These are phyloP conservation scores for Fomitopsis schrenkii DNA, from an alignment of 1,284 basidiomycete species.

Conservation along the genomic window DNA sequence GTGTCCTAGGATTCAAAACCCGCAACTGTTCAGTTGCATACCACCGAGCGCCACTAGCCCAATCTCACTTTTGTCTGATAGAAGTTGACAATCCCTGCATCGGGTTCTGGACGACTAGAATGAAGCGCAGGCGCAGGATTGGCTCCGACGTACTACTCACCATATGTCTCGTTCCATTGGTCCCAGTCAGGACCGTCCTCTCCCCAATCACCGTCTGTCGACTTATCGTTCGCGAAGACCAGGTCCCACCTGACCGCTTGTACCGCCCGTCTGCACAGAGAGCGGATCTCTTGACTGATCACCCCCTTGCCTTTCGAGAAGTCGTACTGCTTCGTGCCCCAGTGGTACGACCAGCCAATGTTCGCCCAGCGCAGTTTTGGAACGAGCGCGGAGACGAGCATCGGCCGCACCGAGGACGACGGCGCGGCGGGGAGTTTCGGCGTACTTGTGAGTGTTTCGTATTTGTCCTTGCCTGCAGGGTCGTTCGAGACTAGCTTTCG, in stretches of 20 bases:
- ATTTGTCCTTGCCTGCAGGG: constrained; percentile 50
- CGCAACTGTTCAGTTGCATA: not conserved
- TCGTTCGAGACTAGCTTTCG: constrained; percentile 66
- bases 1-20: constrained; percentile 52
- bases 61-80: constrained; percentile 65
- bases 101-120: constrained; percentile 59
- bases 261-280: constrained; percentile 64
- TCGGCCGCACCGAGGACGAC: constrained; percentile 48
- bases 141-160: constrained; percentile 34
- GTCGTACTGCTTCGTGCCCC: constrained; percentile 90
- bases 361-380: constrained; percentile 86
- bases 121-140: not conserved
- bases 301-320: constrained; percentile 65
- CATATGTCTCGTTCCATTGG: constrained; percentile 72
- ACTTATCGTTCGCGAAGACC: constrained; percentile 43
- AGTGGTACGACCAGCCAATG: constrained; percentile 90
- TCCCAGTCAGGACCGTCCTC: constrained; percentile 55
- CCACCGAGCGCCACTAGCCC: not conserved
- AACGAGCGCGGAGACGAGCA: constrained; percentile 49
- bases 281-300: constrained; percentile 52
- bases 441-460: constrained; percentile 38
- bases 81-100: constrained; percentile 93
- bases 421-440: constrained; percentile 58
- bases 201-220: constrained; percentile 44
- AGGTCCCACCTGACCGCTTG: constrained; percentile 60